Base-by-base conservation (phyloP, 305 asterid genomes). In the Fraxinus baroniana region DNA sequence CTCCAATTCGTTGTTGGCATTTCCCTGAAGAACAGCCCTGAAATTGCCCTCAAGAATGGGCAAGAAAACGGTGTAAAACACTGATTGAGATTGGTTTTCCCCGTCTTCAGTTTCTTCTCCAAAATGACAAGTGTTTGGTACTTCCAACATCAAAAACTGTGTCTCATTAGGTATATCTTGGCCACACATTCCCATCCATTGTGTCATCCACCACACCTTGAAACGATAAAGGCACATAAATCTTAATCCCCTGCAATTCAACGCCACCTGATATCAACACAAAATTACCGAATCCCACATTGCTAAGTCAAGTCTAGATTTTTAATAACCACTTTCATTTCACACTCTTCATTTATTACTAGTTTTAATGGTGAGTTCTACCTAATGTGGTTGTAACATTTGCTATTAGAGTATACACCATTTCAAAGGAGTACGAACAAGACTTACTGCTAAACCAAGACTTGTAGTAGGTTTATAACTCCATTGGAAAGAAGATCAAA, bases 171-270 rank as follows among this genome's bases (percentile, higher is more conserved):
- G 97, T 83, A 92, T 82, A 24, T 92, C 96, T 76, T 82, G 89
- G 78, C 97, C 97, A 57, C 90, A 75, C 5, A 83, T 87, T 33
- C 95, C 97, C 91, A 93, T 89, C 85, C 89, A 87, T 84, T 94
- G 97, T 62, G 95, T 92, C 97, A 94, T 91, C 98, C 98, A 94
- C 98, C 98, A 94, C 87, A 94, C 26, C 88, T 90, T 90, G 93
- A 90, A 93, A 3, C 97, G 94, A 71, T 88, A 93, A 17, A 86
- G 93, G 77, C 94, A 87, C 87, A 91, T 86, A 83, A 89, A 80
- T 76, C 97, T 89, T 66, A 91, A 88, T 8, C 94, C 97, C 89
- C 98, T 94, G 90, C 81, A 87, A 37, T 73, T 66, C 74, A 79
- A 37, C 26, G 80, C 3, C 70, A 80, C 32, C 26, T 62, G 55